Evolutionary conservation across 1,284 basidiomycete species (phyloP), one percentile per base, ranked within the genome.

Genomic region (Rhodotorula sp.): DNA sequence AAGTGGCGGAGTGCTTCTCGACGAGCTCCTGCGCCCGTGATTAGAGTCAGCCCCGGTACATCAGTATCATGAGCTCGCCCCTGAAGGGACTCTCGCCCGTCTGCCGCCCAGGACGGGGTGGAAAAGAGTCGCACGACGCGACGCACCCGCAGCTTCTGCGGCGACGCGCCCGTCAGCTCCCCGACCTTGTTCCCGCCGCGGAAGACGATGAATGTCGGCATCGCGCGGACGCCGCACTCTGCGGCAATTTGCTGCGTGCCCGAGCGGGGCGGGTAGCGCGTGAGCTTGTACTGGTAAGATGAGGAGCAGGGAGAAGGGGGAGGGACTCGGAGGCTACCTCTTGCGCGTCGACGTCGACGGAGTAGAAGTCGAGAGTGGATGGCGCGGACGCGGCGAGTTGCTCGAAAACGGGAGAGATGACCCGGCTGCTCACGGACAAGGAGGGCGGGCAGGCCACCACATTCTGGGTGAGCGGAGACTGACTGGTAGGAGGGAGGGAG

Each of bases 151-250:
- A 86, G 81, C 79, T 84, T 83, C 66, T 79, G 79, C 22, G 85
- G 85, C 65, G 81, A 84, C 54, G 90, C 90, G 71, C 91, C 91
- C 61, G 88, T 85, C 66, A 89, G 78, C 44, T 87, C 85, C 60
- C 85, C 85, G 69, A 89, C 80, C 81, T 87, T 86, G 78, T 86
- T 75, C 60, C 90, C 90, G 72, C 87, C 84, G 83, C 89, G 86
- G 86, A 88, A 91, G 48, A 86, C 85, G 67, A 87, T 83, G 84
- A 91, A 92, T 8, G 90, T 91, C n/a, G 91, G 91, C 87, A 92
- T 89, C 82, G 89, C 89, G 78, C 86, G 86, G 82, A 97, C 87
- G 63, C 86, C 87, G 71, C 89, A 87, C 81, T 90, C 89, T 79
- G 87, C 81, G 22, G 85, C 82, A 74, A 86, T 82, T 74, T 86